A percentile compares a stretch with the other conserved stretches of the same genome.
These are phyloP conservation scores for Oryza officinalis DNA, from an alignment of 176 grass and related monocot species.

Conservation along the genomic window DNA sequence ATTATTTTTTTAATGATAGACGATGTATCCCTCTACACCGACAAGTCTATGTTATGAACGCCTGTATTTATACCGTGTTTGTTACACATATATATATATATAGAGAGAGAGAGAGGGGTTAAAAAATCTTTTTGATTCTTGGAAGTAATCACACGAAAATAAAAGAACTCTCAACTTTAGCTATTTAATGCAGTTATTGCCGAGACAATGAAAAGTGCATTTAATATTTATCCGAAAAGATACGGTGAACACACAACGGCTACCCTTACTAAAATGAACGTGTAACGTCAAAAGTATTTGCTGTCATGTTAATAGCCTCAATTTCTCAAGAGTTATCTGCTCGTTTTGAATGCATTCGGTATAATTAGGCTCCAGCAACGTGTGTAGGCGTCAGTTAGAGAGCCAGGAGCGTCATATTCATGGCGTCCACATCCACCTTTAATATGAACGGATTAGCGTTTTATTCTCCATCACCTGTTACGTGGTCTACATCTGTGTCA, in stretches of 20 bases:
- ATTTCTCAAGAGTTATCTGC: not conserved
- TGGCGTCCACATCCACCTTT: constrained; percentile 29
- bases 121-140: not conserved
- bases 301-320: constrained; percentile 11
- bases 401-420: constrained; percentile 11
- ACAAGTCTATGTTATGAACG: too few relatives aligned
- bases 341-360: constrained; percentile 21
- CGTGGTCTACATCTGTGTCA: constrained; percentile 44
- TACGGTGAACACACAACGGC: constrained; percentile 43
- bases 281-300: constrained; percentile 37
- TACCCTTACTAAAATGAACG: constrained; percentile 37
- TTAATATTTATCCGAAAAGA: constrained; percentile 10
- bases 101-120: not conserved
- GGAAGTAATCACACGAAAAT: not conserved
- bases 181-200: constrained; percentile 23
- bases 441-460: not conserved
- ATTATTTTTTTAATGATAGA: too few relatives aligned
- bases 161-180: constrained; percentile 4
- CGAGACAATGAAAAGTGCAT: constrained; percentile 29
- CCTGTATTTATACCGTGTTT: too few relatives aligned
- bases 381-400: constrained; percentile 14
- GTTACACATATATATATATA: too few relatives aligned
- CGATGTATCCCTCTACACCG: too few relatives aligned
- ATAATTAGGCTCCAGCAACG: constrained; percentile 3
- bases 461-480: constrained; percentile 15